These are phyloP conservation scores for Neospermospora avenae DNA, from an alignment of 2,329 filamentous ascomycete species.

Conservation along the genomic window DNA sequence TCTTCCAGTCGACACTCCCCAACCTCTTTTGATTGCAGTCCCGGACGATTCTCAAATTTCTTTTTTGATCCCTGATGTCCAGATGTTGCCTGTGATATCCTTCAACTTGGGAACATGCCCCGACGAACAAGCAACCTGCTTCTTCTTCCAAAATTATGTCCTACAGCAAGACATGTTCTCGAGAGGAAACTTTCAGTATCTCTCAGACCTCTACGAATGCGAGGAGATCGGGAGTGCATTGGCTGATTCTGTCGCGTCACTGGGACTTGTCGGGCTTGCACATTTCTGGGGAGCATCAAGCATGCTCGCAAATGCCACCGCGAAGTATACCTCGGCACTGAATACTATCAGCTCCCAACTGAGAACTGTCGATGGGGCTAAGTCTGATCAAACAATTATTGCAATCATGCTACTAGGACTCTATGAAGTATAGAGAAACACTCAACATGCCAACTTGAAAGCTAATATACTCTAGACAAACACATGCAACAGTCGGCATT, in stretches of 20 bases:
- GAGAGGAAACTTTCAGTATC: conserved; percentile 26
- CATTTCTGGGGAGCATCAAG: conserved; percentile 25
- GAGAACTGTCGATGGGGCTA: conserved; percentile 22
- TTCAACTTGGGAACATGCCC: conserved; percentile 10
- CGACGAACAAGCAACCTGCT: conserved; percentile 28
- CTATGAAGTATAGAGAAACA: conserved; percentile 33
- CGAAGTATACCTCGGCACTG: conserved; percentile 26
- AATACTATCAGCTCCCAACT: conserved; percentile 19
- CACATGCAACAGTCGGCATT: conserved; percentile 35
- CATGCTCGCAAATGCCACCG: conserved; percentile 14
- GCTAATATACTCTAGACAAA: conserved; percentile 27
- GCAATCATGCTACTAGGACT: conserved; percentile 29
- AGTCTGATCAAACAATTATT: conserved; percentile 28
- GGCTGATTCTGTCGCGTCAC: conserved; percentile 21
- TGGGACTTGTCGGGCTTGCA: conserved; percentile 27
- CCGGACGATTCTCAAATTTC: background rate
- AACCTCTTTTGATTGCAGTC: background rate
- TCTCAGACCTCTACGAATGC: conserved; percentile 33
- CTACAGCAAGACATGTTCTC: conserved; percentile 13
- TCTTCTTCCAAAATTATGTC: conserved; percentile 32
- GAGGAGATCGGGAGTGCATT: conserved; percentile 43
- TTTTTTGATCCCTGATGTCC: background rate
- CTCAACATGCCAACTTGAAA: no score
- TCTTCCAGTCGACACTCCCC: background rate
- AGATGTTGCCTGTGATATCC: background rate